Base-by-base conservation (phyloP, 2,329 filamentous ascomycete species). In the Nemania sp. region DNA sequence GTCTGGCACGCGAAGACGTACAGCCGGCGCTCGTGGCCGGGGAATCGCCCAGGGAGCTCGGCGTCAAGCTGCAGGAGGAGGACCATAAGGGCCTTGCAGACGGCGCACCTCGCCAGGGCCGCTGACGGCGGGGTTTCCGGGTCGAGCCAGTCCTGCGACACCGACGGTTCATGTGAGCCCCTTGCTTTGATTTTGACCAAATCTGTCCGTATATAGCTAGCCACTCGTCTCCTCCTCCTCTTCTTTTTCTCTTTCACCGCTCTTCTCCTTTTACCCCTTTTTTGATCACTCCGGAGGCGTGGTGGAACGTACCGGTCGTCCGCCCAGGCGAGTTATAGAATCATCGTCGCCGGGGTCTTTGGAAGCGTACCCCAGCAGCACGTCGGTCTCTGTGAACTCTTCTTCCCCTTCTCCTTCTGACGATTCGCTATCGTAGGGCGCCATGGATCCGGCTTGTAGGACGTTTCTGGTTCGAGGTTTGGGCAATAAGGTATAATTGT, bases 31-130 rank as follows among this genome's bases (percentile, higher is more conserved):
- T 97, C 92, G 76, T 98, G 91, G 57, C 88, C 87, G 1, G 92
- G 90, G 71, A 97, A 97, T 50, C 87, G 83, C 57, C 94, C 90
- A 13, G 92, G 93, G 3, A 98, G 83, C 73, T 97, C 92, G 69
- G 87, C 93, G 76, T 99, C 92, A 29, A 99, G 84, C 76, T 99
- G 92, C 48, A 99, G 84, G 2, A 99, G 84, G 11, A 98, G 83
- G 1, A 87, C 88, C 86, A 97, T 92, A 54, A 91, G 77, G 54
- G 87, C 85, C 67, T 92, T 90, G 85, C 95, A 99, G 66, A 90
- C 84, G 76, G 90, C 92, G 80, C 95, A 99, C 76, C 88, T 89
- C 20, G 90, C 92, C 10, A 96, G 83, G 0, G 88, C 80, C 21
- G 90, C 90, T 1, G 91, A 90, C 7, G 94, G 90, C 3, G 90